Base-by-base conservation (phyloP, 768 basidiomycete species). In the Fomitopsis serialis region DNA sequence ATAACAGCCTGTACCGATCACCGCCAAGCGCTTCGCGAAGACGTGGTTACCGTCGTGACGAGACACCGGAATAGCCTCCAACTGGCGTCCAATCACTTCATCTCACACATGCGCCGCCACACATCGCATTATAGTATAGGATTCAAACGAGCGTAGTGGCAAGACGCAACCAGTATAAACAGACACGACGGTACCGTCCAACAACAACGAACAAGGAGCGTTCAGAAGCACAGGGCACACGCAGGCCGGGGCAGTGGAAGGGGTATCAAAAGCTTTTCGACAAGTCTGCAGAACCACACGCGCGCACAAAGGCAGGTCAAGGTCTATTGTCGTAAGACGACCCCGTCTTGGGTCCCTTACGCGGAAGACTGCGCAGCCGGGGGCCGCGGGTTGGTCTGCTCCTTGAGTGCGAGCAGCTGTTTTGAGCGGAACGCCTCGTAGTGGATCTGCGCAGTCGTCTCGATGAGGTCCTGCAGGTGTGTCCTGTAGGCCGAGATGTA, bases 351-450 rank as follows among this genome's bases (percentile, higher is more conserved):
- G 46, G 6, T 32, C 47, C 25, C 21, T 53, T 46, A 58, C 56
- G 53, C 34, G 40, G 44, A 52, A 45, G 58, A 54, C 45, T 40
- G 37, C 15, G 58, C 58, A n/a, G 59, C 59, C 13, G 63, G 55
- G 12, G 85, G 85, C 58, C 81, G 79, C 68, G 82, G 80, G 70
- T 82, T 86, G 55, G 92, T 92, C 36, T 90, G 89, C 73, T 98
- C 96, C 79, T 98, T 98, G 64, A 98, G 82, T 13, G 96, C 96
- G 45, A 98, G 78, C 61, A 98, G 73, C 75, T 99, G 96, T 76
- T 98, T 98, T 62, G 93, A 96, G 59, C 96, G 85, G 92, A 99
- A 99, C 9, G 95, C 93, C 77, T 99, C 96, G 70, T 98, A 99
- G 74, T 99, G 96, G 69, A 96, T 97, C 71, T 95, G 91, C 11